Base-by-base conservation (phyloP, 2,329 filamentous ascomycete species). In the Hymenoscyphus fructigenus region DNA sequence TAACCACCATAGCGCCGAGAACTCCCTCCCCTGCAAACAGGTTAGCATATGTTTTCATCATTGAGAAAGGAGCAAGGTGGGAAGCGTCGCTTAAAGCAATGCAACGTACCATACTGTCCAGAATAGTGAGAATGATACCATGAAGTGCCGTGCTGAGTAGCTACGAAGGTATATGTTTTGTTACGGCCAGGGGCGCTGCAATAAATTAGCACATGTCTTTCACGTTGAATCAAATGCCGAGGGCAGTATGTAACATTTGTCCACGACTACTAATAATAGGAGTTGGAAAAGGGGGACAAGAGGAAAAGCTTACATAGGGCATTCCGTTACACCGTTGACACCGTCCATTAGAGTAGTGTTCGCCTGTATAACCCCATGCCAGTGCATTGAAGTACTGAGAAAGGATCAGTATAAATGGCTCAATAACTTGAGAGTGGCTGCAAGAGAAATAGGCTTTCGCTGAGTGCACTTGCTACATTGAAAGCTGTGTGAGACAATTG, bases 101-200 rank as follows among this genome's bases (percentile, higher is more conserved):
- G 34, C 14, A 36, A 57, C 53, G 5, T 20, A 63, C 79, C 78
- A 34, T 70, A 70, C 62, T 67, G 79, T 14, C 74, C 70, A 9
- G 77, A 77, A 69, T 83, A 84, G 71, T 88, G 86, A 1, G 81
- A 84, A 73, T 89, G 87, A 63, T 88, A 88, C 84, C 84, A 88
- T 2, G 78, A 79, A 0, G 82, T 78, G 5, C 86, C 83, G 73
- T 85, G 69, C 41, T 69, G 67, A 6, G 67, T 69, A 34, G 69
- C 69, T 38, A 62, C 63, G 53, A 72, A 73, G 17, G 57, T 66
- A 44, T 73, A 73, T 14, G 38, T 66, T 12, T 64, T 62, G 12
- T 60, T 65, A 15, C 53, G 17, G 55, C 68, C 83, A 0, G 83
- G 82, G 0, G 84, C 76, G 64, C 91, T 85, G 5, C 9, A 32